Base-by-base conservation (phyloP, 371 early-diverging fungal species). In the Mucor saturninus region DNA sequence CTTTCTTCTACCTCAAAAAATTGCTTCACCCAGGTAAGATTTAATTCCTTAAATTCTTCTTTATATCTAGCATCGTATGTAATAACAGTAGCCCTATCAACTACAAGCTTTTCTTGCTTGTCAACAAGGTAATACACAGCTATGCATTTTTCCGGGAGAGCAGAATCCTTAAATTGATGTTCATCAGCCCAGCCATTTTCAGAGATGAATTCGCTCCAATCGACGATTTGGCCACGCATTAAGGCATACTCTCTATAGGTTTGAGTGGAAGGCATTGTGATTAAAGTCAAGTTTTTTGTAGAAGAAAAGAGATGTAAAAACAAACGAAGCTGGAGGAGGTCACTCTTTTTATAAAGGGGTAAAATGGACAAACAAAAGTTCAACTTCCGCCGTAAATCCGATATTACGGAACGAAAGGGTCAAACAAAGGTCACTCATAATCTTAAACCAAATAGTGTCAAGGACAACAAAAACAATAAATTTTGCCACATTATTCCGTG, bases 121-220 rank as follows among this genome's bases (percentile, higher is more conserved):
- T 71, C 52, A 2, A 71, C 60, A 14, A 48, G 42, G 32, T 63
- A 66, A 39, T 66, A 66, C 6, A 66, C 56, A 15, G 66, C 60
- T 1, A 63, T 54, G 15, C 60, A 63, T 43, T 65, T 42, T 5
- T 51, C 46, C 3, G 59, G 56, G 15, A 42, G 15, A 14, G 46
- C 45, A 15, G 15, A 3, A n/a, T 11, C 21, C 21, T 21, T 53
- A 11, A 49, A 49, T 4, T 42, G 31, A 37, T 56, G 40, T 6
- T 13, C 21, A 2, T 31, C 35, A 40, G 58, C 56, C 60, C 66
- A 56, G 11, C 35, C 43, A 21, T 59, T 37, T 15, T 56, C 14
- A 39, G 28, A 13, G 5, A 56, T 35, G 38, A 63, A 71, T 10
- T 55, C 30, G 8, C 45, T n/a, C 67, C 66, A 66, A 26, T 65